Percentiles rank a stretch among this genome's conserved stretches.
These are phyloP conservation scores for Wallacemonas sp. DNA, from an alignment of 208 protist genomes.

Conservation along the genomic window DNA sequence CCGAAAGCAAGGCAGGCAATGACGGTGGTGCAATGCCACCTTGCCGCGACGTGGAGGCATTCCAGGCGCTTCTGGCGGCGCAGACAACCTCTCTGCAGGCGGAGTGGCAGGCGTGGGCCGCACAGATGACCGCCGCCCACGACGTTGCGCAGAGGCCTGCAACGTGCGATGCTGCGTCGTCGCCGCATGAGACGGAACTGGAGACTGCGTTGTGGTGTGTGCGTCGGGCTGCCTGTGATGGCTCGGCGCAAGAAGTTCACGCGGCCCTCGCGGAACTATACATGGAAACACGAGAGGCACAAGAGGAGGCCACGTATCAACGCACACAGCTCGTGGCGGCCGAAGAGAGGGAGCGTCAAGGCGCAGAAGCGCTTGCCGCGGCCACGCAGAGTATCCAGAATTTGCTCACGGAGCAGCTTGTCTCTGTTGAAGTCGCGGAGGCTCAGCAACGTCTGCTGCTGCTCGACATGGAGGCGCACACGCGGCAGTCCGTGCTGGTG, in stretches of 20 bases:
- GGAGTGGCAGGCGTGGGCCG: constrained; percentile 7
- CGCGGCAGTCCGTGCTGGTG: not conserved
- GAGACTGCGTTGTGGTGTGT: not conserved
- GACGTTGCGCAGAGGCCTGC: not conserved
- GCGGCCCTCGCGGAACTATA: not conserved
- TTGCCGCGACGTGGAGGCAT: not conserved
- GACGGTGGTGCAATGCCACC: too few species aligned
- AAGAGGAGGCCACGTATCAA: not conserved
- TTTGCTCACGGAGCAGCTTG: not conserved
- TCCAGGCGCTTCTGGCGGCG: not conserved
- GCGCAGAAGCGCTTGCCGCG: not conserved
- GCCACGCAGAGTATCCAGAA: not conserved
- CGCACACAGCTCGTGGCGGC: not conserved
- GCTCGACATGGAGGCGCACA: not conserved
- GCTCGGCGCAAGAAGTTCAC: not conserved
- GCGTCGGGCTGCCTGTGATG: not conserved
- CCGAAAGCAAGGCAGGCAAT: too few species aligned
- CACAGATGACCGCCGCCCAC: not conserved
- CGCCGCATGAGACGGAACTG: not conserved
- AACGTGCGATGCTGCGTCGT: not conserved
- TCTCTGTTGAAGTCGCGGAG: constrained; percentile 3
- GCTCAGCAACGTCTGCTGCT: not conserved
- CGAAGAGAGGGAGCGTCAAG: constrained; percentile 2
- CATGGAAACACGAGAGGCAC: not conserved
- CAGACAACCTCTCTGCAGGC: constrained; percentile 17